Conservation (phyloP, 108 stramenopile genomes). For the Fistulifera solaris region DNA sequence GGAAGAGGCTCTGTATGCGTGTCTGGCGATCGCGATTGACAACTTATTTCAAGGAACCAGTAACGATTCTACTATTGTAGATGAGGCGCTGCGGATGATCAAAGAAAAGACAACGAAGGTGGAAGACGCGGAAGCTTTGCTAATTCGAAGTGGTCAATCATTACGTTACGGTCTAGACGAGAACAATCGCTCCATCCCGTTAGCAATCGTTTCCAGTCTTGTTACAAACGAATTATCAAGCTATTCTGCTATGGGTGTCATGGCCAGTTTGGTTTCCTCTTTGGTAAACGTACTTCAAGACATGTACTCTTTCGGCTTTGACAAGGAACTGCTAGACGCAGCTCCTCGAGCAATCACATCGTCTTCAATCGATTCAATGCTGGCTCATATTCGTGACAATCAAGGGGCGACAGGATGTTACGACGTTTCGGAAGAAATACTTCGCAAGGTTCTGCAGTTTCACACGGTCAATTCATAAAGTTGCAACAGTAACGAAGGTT, state of each 20-base stretch:
- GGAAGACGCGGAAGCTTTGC: slow-evolving; percentile 1
- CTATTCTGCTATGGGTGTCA: neutral
- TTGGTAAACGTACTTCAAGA: neutral
- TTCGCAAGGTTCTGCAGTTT: neutral
- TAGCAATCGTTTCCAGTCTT: slow-evolving; percentile 39
- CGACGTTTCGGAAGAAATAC: neutral
- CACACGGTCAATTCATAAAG: neutral
- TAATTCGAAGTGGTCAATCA: slow-evolving; percentile 6
- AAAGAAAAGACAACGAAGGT: slow-evolving; percentile 6
- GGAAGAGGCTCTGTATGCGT: slow-evolving; percentile 13
- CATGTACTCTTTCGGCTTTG: neutral
- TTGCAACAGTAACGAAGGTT: too few species aligned
- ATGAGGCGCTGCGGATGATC: neutral
- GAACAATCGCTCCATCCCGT: slow-evolving; percentile 35
- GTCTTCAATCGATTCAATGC: neutral
- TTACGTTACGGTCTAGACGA: slow-evolving; percentile 23
- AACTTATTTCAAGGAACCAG: slow-evolving; percentile 3
- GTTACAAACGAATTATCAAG: slow-evolving; percentile 38
- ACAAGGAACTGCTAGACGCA: neutral
- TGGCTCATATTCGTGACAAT: neutral
- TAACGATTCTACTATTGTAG: neutral
- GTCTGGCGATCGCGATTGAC: slow-evolving; percentile 19
- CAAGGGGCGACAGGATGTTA: neutral
- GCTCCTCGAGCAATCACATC: neutral
- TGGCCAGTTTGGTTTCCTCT: neutral